phyloP scores from a whole-genome alignment of 2,329 filamentous ascomycete species.

The Hawksworthiomyces lignivorus region DNA sequence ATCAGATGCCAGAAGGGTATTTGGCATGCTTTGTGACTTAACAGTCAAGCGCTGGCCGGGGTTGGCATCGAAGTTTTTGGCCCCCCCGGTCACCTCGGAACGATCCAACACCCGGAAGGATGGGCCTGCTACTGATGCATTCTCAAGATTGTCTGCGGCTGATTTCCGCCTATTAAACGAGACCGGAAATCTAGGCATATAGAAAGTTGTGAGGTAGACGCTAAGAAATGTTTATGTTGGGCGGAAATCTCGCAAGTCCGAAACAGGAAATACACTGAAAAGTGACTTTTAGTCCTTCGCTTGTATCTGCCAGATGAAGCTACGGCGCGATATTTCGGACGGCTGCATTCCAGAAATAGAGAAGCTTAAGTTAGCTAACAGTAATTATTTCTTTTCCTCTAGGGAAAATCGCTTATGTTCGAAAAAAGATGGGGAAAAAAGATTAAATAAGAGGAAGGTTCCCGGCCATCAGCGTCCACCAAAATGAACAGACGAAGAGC shows the following conservation, averaged over 20 bases:
- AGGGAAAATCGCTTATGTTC: conserved; percentile 2
- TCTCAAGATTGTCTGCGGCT: conserved; percentile 46
- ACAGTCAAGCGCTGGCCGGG: conserved; percentile 32
- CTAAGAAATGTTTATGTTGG: no score
- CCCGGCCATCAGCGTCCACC: no score
- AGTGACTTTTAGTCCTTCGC: no score
- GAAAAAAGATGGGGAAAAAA: neutral
- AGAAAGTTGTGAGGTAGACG: no score
- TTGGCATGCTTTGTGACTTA: conserved; percentile 29
- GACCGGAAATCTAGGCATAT: conserved; percentile 57
- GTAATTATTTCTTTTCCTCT: neutral
- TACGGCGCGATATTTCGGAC: conserved; percentile 20
- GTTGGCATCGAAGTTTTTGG: conserved; percentile 45
- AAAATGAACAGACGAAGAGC: no score
- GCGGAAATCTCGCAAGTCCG: no score
- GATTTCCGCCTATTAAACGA: conserved; percentile 54
- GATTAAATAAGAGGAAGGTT: no score
- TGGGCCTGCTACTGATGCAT: conserved; percentile 40
- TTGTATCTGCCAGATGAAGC: no score
- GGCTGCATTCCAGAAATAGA: conserved; percentile 27
- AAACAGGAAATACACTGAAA: neutral
- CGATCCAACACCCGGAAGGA: conserved; percentile 55
- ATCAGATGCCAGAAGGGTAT: conserved; percentile 30
- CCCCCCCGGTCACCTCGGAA: conserved; percentile 33
- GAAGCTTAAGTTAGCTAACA: conserved; percentile 22